phyloP scores from a whole-genome alignment of 805 yeast species.

The Wickerhamomyces chambardii region DNA sequence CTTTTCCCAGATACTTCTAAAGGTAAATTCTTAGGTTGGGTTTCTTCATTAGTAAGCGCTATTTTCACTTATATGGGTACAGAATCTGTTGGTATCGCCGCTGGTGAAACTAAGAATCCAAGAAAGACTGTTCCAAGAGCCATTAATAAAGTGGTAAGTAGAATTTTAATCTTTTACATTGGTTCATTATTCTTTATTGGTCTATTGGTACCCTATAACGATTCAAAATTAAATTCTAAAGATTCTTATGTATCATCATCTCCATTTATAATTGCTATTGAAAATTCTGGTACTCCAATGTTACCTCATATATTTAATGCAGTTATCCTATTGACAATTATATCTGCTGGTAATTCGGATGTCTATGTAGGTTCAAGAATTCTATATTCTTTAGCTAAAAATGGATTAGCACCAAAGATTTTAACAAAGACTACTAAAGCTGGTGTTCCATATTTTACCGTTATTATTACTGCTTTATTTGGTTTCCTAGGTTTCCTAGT shows the following conservation, averaged over 20 bases:
- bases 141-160: constrained; percentile 55
- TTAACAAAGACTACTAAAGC: constrained; percentile 37
- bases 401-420: constrained; percentile 45
- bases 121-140: constrained; percentile 63
- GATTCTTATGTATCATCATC: constrained; percentile 42
- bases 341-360: constrained; percentile 77
- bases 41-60: constrained; percentile 58
- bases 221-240: constrained; percentile 33
- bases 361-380: constrained; percentile 66
- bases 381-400: constrained; percentile 54
- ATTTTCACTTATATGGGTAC: constrained; percentile 81
- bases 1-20: constrained; percentile 37
- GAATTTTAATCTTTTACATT: constrained; percentile 62
- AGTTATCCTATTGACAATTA: constrained; percentile 53
- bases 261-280: constrained; percentile 67
- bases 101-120: constrained; percentile 69
- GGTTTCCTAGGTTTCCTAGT: constrained; percentile 61
- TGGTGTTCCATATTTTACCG: constrained; percentile 59
- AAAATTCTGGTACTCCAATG: constrained; percentile 56
- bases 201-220: constrained; percentile 59
- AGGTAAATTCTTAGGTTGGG: constrained; percentile 61
- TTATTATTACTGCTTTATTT: constrained; percentile 45
- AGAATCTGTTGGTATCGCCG: constrained; percentile 66
- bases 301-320: constrained; percentile 69
- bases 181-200: constrained; percentile 61